Evolutionary conservation across 345 rosid species (phyloP).

Genomic region (Salix viminalis): DNA sequence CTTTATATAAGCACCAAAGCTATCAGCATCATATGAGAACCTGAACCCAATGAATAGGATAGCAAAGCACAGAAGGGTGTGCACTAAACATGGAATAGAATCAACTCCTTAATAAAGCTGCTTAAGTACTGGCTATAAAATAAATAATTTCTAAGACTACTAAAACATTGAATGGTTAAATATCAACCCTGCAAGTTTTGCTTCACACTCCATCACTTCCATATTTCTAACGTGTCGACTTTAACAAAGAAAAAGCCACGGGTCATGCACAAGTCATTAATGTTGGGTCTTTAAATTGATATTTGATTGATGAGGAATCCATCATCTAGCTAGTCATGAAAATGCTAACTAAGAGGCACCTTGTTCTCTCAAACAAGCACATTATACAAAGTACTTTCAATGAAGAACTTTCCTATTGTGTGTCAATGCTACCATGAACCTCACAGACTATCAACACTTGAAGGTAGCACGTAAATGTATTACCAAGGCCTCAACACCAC

Average conservation of each 20-base stretch:
- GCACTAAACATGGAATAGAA: background rate
- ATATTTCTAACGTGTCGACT: background rate
- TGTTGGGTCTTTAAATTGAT: background rate
- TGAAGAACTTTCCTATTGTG: conserved; percentile 6
- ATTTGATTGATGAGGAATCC: background rate
- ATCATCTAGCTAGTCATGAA: background rate
- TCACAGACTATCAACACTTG: background rate
- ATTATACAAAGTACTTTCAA: background rate
- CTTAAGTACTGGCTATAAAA: background rate
- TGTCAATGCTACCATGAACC: background rate
- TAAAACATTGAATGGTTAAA: background rate
- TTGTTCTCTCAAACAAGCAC: background rate
- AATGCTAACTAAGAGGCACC: background rate
- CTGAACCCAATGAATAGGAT: background rate
- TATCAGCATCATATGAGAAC: background rate
- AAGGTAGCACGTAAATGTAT: background rate
- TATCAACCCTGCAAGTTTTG: background rate
- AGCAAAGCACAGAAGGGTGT: background rate
- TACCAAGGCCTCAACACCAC: conserved; percentile 40
- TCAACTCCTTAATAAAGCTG: background rate
- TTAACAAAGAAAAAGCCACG: background rate
- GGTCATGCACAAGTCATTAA: background rate
- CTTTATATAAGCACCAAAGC: background rate
- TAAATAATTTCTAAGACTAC: background rate
- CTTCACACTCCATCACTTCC: background rate